Percentiles rank a stretch among this genome's conserved stretches.
Conservation (phyloP, 129 eudicot species). For the Tagetes erecta region DNA sequence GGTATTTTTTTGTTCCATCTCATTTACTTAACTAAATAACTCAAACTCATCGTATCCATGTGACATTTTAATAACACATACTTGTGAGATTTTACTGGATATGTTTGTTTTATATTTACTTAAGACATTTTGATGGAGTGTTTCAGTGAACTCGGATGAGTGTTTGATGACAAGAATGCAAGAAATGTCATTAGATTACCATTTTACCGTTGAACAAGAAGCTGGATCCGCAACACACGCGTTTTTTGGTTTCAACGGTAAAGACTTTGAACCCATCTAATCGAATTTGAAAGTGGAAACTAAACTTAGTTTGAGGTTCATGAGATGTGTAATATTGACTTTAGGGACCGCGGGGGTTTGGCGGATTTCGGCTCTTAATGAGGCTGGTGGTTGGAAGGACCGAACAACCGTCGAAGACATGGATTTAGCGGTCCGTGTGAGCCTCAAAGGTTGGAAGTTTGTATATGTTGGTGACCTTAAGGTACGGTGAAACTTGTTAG, state of each 20-base stretch:
- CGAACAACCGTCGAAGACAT: constrained; percentile 95
- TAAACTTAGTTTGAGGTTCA: background rate
- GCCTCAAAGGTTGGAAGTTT: constrained; percentile 95
- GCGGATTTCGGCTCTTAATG: constrained; percentile 83
- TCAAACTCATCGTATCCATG: too few species aligned
- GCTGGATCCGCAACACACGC: constrained; percentile 88
- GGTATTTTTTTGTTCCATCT: constrained; percentile 36
- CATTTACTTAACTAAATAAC: background rate
- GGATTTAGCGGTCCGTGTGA: constrained; percentile 94
- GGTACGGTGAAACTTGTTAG: constrained; percentile 33
- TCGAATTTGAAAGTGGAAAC: background rate
- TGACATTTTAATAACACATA: too few species aligned
- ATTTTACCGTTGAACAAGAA: constrained; percentile 94
- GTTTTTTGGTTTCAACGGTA: constrained; percentile 95
- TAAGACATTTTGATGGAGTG: background rate
- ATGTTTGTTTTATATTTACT: too few species aligned
- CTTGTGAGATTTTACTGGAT: too few species aligned
- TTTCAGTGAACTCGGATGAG: constrained; percentile 85
- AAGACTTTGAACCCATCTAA: background rate
- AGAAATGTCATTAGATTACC: constrained; percentile 94
- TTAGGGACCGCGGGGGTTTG: constrained; percentile 98
- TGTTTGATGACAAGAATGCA: constrained; percentile 98
- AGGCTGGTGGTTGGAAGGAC: constrained; percentile 98
- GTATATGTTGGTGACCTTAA: constrained; percentile 67
- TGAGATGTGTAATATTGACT: background rate